Percentiles rank a stretch among this genome's conserved stretches.
These are phyloP conservation scores for Amanita polypyramis DNA, from an alignment of 768 basidiomycete species.

Conservation along the genomic window DNA sequence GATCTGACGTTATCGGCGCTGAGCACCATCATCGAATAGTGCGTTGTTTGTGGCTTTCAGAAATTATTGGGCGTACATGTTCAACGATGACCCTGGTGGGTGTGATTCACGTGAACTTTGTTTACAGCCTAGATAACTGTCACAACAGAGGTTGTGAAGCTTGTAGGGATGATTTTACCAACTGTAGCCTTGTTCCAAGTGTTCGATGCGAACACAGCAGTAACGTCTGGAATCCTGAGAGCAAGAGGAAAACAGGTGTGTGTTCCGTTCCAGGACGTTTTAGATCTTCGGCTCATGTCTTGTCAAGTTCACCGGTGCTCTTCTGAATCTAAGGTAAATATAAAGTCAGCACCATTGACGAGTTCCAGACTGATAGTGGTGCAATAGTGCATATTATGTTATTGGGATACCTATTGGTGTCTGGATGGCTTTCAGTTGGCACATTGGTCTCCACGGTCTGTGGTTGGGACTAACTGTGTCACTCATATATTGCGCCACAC, in stretches of 20 bases:
- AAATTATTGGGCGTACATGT: constrained; percentile 59
- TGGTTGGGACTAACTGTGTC: constrained; percentile 78
- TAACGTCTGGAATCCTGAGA: constrained; percentile 71
- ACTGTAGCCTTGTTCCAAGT: constrained; percentile 76
- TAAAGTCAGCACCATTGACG: neutral
- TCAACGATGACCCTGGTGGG: constrained; percentile 57
- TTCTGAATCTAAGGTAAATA: constrained; percentile 63
- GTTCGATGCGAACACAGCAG: constrained; percentile 65
- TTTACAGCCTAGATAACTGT: neutral
- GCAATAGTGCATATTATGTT: constrained; percentile 62
- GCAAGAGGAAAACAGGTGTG: constrained; percentile 68
- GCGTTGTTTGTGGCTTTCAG: constrained; percentile 49
- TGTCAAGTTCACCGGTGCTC: constrained; percentile 47
- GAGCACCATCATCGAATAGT: constrained; percentile 21
- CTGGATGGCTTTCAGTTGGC: constrained; percentile 56
- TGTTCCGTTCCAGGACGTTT: constrained; percentile 5
- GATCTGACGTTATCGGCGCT: neutral
- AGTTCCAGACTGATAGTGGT: neutral
- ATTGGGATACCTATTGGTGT: constrained; percentile 80
- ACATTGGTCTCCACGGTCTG: constrained; percentile 57
- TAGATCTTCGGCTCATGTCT: constrained; percentile 1
- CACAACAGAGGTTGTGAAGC: constrained; percentile 36
- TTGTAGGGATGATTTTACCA: constrained; percentile 64
- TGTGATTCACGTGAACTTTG: constrained; percentile 8
- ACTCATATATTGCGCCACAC: constrained; percentile 42